A percentile compares a stretch with the other conserved stretches of the same genome.
phyloP scores from a whole-genome alignment of 345 rosid species.

The Chamaenerion angustifolium region DNA sequence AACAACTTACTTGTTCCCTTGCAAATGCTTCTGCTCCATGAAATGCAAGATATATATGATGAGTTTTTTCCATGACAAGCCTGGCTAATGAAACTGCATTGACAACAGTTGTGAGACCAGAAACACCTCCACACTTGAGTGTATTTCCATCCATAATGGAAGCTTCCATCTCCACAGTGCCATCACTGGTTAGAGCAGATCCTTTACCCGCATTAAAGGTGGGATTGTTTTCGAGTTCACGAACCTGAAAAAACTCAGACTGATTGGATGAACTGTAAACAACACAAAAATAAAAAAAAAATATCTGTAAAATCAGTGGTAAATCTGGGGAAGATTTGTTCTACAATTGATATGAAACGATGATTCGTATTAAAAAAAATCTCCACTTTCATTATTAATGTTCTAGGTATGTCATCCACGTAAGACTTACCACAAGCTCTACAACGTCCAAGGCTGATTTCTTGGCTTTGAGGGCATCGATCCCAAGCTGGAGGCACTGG shows the following conservation, averaged over 20 bases:
- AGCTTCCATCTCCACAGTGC: slow-evolving; percentile 97
- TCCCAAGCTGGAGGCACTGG: slow-evolving; percentile 74
- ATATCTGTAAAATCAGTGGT: too few relatives aligned
- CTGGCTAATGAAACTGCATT: slow-evolving; percentile 74
- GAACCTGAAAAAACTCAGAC: slow-evolving; percentile 41
- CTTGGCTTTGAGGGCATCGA: slow-evolving; percentile 55
- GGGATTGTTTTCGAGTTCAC: slow-evolving; percentile 71
- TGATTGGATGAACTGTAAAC: too few relatives aligned
- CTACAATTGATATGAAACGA: too few relatives aligned
- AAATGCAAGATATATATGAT: slow-evolving; percentile 72
- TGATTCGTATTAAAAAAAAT: too few relatives aligned
- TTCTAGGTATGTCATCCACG: too few relatives aligned
- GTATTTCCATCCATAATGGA: slow-evolving; percentile 88
- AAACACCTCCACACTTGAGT: slow-evolving; percentile 75
- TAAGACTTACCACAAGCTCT: slow-evolving; percentile 86
- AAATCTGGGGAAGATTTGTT: too few relatives aligned
- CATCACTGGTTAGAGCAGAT: slow-evolving; percentile 52
- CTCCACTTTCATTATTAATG: too few relatives aligned
- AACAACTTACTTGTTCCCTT: slow-evolving; percentile 77
- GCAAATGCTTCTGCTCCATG: slow-evolving; percentile 91
- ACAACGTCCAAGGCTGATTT: slow-evolving; percentile 64
- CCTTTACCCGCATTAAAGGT: slow-evolving; percentile 86
- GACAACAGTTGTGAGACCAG: slow-evolving; percentile 75
- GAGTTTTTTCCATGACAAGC: slow-evolving; percentile 83
- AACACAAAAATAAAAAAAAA: too few relatives aligned